phyloP scores from a whole-genome alignment of 208 protist genomes.

The Acanthamoeba lugdunensis region DNA sequence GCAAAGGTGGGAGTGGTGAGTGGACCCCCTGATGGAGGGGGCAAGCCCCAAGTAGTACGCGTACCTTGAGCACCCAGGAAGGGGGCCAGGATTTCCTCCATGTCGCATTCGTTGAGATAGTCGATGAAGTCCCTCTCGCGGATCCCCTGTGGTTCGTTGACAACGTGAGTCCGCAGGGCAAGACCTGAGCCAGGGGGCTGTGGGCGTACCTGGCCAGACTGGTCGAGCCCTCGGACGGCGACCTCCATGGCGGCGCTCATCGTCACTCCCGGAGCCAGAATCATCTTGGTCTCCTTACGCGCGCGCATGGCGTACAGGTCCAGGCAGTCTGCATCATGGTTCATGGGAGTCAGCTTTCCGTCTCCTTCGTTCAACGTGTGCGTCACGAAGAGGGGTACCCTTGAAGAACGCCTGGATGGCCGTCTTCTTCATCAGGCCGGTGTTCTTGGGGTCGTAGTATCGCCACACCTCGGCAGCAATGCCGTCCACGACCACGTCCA shows the following conservation, averaged over 20 bases:
- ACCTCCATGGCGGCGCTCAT: slow-evolving; percentile 30
- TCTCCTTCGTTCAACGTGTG: no score
- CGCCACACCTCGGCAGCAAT: slow-evolving; percentile 38
- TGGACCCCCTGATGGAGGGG: background rate
- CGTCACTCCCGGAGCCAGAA: slow-evolving; percentile 13
- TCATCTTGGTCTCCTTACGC: slow-evolving; percentile 5
- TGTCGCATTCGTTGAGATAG: slow-evolving; percentile 63
- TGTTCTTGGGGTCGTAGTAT: slow-evolving; percentile 72
- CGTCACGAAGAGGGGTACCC: background rate
- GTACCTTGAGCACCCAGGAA: background rate
- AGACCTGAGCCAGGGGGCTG: background rate
- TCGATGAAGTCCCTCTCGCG: slow-evolving; percentile 44
- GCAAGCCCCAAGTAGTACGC: background rate
- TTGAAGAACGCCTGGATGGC: slow-evolving; percentile 56
- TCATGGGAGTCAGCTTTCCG: no score
- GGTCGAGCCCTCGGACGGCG: background rate
- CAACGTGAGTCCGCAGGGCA: background rate
- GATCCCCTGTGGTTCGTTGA: background rate
- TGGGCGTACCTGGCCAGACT: background rate
- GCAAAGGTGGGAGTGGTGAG: background rate
- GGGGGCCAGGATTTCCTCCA: slow-evolving; percentile 50
- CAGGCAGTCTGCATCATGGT: slow-evolving; percentile 34
- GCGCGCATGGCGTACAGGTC: slow-evolving; percentile 13
- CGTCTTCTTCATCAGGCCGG: slow-evolving; percentile 50
- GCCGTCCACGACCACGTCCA: slow-evolving; percentile 4